Conservation (phyloP, 2,329 filamentous ascomycete species). For the Paramyrothecium sp. region DNA sequence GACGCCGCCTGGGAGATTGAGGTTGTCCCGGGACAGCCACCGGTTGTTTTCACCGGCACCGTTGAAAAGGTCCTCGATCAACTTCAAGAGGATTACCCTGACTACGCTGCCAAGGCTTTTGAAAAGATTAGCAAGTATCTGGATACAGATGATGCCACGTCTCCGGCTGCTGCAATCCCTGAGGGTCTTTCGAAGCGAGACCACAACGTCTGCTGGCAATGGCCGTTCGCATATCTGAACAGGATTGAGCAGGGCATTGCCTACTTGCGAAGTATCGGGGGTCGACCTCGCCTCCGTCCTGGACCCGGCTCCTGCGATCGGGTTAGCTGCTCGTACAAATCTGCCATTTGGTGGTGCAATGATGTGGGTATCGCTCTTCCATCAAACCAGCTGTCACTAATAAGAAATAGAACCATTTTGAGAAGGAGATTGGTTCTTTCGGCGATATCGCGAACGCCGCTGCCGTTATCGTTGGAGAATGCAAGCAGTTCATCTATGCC, state of each 20-base stretch:
- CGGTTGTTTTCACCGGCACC: constrained; percentile 27
- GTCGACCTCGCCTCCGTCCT: background rate
- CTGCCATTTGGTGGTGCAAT: background rate
- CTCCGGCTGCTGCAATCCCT: background rate
- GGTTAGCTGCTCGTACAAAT: constrained; percentile 1
- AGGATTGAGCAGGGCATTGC: background rate
- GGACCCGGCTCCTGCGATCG: background rate
- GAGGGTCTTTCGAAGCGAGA: background rate
- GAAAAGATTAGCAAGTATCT: too few species aligned
- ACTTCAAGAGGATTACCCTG: background rate
- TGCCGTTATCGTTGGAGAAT: background rate
- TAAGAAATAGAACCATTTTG: background rate
- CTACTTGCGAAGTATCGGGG: background rate
- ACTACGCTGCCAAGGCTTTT: background rate
- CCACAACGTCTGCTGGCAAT: background rate
- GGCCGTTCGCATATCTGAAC: background rate
- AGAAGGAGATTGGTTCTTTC: background rate
- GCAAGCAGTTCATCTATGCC: background rate
- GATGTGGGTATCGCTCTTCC: background rate
- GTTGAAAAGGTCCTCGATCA: constrained; percentile 20
- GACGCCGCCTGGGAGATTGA: constrained; percentile 24
- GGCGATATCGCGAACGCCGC: background rate
- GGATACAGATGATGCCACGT: too few species aligned
- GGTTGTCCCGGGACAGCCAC: constrained; percentile 32
- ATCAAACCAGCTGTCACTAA: background rate